phyloP scores from a whole-genome alignment of 2,329 filamentous ascomycete genomes.

The Penicillium sp. region DNA sequence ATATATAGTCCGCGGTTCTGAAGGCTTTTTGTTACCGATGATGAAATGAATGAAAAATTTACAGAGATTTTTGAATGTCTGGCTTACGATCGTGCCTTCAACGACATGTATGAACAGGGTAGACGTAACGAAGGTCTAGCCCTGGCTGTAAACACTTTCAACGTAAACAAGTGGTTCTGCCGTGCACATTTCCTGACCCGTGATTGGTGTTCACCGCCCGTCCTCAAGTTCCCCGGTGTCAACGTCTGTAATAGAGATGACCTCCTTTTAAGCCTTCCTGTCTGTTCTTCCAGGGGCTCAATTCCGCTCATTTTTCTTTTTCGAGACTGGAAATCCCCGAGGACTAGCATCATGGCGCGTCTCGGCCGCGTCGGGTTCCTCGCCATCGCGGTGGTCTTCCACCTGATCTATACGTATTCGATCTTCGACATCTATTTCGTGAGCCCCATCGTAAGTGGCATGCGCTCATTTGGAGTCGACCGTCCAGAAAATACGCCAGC shows the following conservation, averaged over 20 bases:
- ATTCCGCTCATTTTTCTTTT: slow-evolving; percentile 20
- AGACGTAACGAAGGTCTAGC: not conserved
- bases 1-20: no score
- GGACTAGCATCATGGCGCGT: slow-evolving; percentile 45
- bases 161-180: slow-evolving; percentile 13
- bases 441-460: slow-evolving; percentile 93
- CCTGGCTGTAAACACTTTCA: no score
- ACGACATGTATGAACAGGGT: no score
- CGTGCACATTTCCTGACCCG: slow-evolving; percentile 15
- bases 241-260: slow-evolving; percentile 12
- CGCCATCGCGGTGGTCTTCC: slow-evolving; percentile 84
- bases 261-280: slow-evolving; percentile 18
- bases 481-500: slow-evolving; percentile 59
- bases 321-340: slow-evolving; percentile 1
- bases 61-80: no score
- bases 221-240: slow-evolving; percentile 20
- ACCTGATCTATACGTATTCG: slow-evolving; percentile 87
- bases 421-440: slow-evolving; percentile 99
- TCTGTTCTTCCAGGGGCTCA: slow-evolving; percentile 16
- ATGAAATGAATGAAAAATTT: no score
- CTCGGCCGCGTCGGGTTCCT: slow-evolving; percentile 76
- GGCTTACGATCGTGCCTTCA: no score
- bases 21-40: no score
- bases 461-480: slow-evolving; percentile 75
- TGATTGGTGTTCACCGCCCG: slow-evolving; percentile 28